Evolutionary conservation across 352 stramenopile species (phyloP), one percentile per base, ranked within the genome.

Genomic region (Thalassiosira mediterranea): DNA sequence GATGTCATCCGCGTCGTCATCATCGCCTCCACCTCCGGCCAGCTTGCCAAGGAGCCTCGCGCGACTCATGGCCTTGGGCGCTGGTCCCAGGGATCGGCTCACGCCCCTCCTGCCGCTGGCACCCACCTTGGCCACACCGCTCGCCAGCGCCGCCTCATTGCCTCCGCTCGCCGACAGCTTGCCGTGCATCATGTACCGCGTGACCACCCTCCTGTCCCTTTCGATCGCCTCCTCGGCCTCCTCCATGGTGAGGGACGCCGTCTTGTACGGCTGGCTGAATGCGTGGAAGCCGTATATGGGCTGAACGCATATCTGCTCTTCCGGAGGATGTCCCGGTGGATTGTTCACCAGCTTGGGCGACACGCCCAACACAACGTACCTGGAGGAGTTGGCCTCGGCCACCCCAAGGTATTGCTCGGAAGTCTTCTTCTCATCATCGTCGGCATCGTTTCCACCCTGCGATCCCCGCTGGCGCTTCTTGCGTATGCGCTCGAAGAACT

Each of bases 1-100:
- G 40, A 92, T 64, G 81, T 92, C 87, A 65, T 91, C 84, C 10
- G 80, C 81, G 15, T 89, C 86, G 53, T 89, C 86, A 15, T 70
- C 68, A 17, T 68, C 71, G 13, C 48, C 54, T 10, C 23, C 37
- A 48, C 54, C 53, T 25, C 26, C 54, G 31, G 65, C 44, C 17
- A 87, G 46, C 64, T 80, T 82, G 13, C 81, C 81, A 44, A 90
- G 64, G 28, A 90, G 61, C 23, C 84, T 63, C 15, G 71, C 67
- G 23, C 58, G 58, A 59, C 42, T 65, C 58, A 80, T 77, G 1
- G 68, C 58, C 58, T 72, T 72, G 4, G 68, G 73, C 29, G 54
- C 47, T 44, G 56, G 62, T 26, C 59, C 66, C 32, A 79, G 59
- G 25, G 63, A 67, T 60, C 63, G 26, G 40, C 57, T 8, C 37